Percentiles rank a stretch among this genome's conserved stretches.
phyloP scores from a whole-genome alignment of 1,284 basidiomycete species.

The Ceratobasidium sp. region DNA sequence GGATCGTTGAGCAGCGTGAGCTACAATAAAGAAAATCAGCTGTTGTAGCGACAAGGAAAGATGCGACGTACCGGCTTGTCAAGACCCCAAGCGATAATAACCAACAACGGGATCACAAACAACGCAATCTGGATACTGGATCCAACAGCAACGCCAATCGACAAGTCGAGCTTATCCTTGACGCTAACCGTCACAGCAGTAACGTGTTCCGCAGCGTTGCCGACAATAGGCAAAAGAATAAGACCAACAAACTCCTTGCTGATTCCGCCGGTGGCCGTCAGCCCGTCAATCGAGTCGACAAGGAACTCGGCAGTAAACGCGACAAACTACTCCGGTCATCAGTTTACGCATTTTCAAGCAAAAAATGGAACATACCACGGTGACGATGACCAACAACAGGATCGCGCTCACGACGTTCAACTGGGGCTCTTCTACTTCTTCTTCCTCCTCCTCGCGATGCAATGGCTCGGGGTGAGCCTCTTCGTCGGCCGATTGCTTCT shows the following conservation, averaged over 20 bases:
- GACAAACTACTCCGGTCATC: slow-evolving; percentile 62
- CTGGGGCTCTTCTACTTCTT: slow-evolving; percentile 62
- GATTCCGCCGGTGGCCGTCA: slow-evolving; percentile 64
- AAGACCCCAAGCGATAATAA: slow-evolving; percentile 68
- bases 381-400: slow-evolving; percentile 66
- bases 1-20: slow-evolving; percentile 72
- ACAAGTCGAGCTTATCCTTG: slow-evolving; percentile 54
- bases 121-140: slow-evolving; percentile 92
- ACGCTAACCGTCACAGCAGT: slow-evolving; percentile 54
- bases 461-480: slow-evolving; percentile 37
- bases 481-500: slow-evolving; percentile 54
- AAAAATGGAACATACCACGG: slow-evolving; percentile 64
- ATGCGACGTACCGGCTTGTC: slow-evolving; percentile 57
- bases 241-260: slow-evolving; percentile 53
- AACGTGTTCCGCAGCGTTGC: slow-evolving; percentile 54
- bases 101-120: slow-evolving; percentile 80
- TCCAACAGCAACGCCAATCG: slow-evolving; percentile 75
- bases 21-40: background rate
- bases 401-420: slow-evolving; percentile 65
- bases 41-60: too few species aligned
- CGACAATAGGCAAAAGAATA: slow-evolving; percentile 54
- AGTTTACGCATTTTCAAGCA: slow-evolving; percentile 1
- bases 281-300: slow-evolving; percentile 55
- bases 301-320: slow-evolving; percentile 63
- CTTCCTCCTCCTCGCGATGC: slow-evolving; percentile 55